Base-by-base conservation (phyloP, 495 filamentous ascomycete genomes). In the Penicillium goetzii region DNA sequence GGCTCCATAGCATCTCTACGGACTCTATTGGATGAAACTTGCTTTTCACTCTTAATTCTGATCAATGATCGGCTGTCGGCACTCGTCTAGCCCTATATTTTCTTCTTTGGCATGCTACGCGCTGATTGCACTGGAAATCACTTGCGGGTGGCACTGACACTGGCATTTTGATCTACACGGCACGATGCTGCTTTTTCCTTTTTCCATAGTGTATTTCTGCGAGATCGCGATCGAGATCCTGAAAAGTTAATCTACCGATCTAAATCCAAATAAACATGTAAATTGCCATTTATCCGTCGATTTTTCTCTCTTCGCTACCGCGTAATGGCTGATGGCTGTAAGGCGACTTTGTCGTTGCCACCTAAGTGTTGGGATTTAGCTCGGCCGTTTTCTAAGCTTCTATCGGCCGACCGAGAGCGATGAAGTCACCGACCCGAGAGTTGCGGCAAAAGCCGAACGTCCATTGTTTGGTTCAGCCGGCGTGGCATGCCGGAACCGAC, bases 1-100 rank as follows among this genome's bases (percentile, higher is more conserved):
- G 58, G 58, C 64, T 67, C 58, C 49, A 56, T 67, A 69, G 68
- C 68, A 66, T 73, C 58, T 65, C 36, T 41, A 69, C 60, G 62
- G 64, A 58, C 62, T 66, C 63, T 63, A 68, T 67, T 59, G 56
- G 56, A 65, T 59, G 52, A 53, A 62, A 62, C n/a, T 47, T 65
- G 41, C 56, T 61, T 54, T 26, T 57, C 3, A 23, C 2, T 47
- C 30, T 52, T 32, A 61, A 47, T 14, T 25, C 30, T 36, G 25
- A 61, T 57, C 41, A 21, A 36, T 55, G 30, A 43, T 57, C n/a
- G 19, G 11, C 34, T 4, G 11, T 30, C 15, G 25, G 23, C 12
- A 23, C 3, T 41, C 17, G 32, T 21, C 33, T 38, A 21, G 32
- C 28, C 28, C 19, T 30, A 5, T 17, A 30, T n/a, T 17, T 30